Evolutionary conservation across 495 filamentous ascomycete genomes (phyloP).

Genomic region (Penicillium riverlandense): DNA sequence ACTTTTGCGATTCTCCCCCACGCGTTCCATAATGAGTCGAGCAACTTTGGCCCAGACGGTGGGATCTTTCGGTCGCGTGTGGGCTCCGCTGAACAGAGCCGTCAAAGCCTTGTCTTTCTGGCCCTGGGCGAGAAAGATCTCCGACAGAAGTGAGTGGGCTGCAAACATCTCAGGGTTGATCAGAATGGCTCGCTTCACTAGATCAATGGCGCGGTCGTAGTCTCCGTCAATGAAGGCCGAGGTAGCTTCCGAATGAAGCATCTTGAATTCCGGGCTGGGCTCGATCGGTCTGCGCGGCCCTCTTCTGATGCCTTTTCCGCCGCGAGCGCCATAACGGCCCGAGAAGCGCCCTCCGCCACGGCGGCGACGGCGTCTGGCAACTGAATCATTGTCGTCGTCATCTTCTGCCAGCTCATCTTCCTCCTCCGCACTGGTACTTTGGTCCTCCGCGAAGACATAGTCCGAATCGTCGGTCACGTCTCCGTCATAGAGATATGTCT

Average conservation of each 20-base stretch:
- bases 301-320: slow-evolving; percentile 44
- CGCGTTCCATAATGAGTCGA: slow-evolving; percentile 55
- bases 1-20: slow-evolving; percentile 42
- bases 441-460: slow-evolving; percentile 18
- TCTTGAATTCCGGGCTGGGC: slow-evolving; percentile 67
- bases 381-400: slow-evolving; percentile 25
- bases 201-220: slow-evolving; percentile 54
- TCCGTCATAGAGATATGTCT: not conserved
- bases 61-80: slow-evolving; percentile 61
- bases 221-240: slow-evolving; percentile 61
- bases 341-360: slow-evolving; percentile 33
- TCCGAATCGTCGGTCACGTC: slow-evolving; percentile 17
- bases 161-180: slow-evolving; percentile 78
- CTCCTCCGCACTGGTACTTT: slow-evolving; percentile 17
- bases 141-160: slow-evolving; percentile 68
- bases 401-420: slow-evolving; percentile 15
- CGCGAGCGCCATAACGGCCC: slow-evolving; percentile 37
- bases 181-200: slow-evolving; percentile 62
- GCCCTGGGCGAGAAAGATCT: slow-evolving; percentile 62
- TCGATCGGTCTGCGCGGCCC: slow-evolving; percentile 68
- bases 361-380: slow-evolving; percentile 22
- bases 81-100: slow-evolving; percentile 64
- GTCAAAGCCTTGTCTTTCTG: slow-evolving; percentile 59
- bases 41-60: slow-evolving; percentile 63
- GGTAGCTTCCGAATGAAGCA: slow-evolving; percentile 61